A percentile compares a stretch with the other conserved stretches of the same genome.
These are phyloP conservation scores for Aspergillus cejpii DNA, from an alignment of 2,329 filamentous ascomycete species.

Conservation along the genomic window DNA sequence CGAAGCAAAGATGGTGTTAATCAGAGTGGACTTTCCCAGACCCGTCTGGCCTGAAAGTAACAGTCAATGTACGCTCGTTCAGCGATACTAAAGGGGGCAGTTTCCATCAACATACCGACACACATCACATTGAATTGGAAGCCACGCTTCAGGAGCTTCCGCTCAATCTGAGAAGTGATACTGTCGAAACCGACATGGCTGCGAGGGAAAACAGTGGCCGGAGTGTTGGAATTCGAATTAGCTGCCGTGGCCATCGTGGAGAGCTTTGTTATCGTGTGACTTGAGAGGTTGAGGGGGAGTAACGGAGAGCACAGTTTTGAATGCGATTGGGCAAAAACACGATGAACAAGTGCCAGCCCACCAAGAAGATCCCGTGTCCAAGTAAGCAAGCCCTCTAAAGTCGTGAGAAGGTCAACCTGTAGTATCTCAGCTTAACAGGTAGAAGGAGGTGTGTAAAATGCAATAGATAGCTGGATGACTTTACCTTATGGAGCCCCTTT, in stretches of 20 bases:
- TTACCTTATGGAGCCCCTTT: slow-evolving; percentile 18
- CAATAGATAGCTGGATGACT: slow-evolving; percentile 4
- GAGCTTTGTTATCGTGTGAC: slow-evolving; percentile 27
- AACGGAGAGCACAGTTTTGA: background rate
- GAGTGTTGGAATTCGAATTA: slow-evolving; percentile 44
- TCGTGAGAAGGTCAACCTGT: slow-evolving; percentile 6
- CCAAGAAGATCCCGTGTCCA: slow-evolving; percentile 3
- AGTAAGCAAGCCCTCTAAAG: slow-evolving; percentile 18
- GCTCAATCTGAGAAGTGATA: slow-evolving; percentile 99
- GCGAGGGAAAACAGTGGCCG: slow-evolving; percentile 67
- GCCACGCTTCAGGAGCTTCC: slow-evolving; percentile 97
- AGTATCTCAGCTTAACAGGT: slow-evolving; percentile 8
- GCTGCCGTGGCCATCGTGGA: slow-evolving; percentile 61
- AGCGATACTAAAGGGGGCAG: background rate
- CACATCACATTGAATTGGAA: slow-evolving; percentile 99
- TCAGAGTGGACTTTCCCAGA: slow-evolving; percentile 95
- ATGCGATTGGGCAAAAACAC: background rate
- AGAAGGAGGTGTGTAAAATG: slow-evolving; percentile 8
- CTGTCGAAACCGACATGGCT: slow-evolving; percentile 99
- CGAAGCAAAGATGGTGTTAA: slow-evolving; percentile 99
- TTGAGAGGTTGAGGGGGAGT: background rate
- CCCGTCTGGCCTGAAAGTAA: slow-evolving; percentile 77
- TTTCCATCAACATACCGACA: slow-evolving; percentile 67
- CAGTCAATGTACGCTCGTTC: slow-evolving; percentile 23
- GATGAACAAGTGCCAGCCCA: slow-evolving; percentile 6